A percentile compares a stretch with the other conserved stretches of the same genome.
phyloP scores from a whole-genome alignment of 2,329 filamentous ascomycete genomes.

The Cordyceps javanica region DNA sequence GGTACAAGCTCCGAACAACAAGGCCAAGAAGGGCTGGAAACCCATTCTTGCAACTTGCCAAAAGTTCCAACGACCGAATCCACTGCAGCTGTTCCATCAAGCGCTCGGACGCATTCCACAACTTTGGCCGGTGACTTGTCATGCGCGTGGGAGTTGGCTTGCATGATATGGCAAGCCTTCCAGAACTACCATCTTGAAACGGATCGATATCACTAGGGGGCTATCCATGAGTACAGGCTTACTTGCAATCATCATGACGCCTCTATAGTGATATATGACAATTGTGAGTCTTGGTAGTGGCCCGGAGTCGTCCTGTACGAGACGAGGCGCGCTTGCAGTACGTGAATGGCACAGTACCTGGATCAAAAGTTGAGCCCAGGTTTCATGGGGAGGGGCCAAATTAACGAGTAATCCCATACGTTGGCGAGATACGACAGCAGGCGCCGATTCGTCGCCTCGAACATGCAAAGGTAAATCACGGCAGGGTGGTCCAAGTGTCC shows the following conservation, averaged over 20 bases:
- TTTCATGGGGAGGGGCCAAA: background rate
- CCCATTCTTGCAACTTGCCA: background rate
- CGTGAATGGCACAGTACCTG: background rate
- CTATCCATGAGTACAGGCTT: background rate
- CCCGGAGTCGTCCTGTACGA: background rate
- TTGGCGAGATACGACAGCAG: background rate
- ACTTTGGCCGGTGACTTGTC: background rate
- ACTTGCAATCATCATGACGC: background rate
- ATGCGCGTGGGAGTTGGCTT: background rate
- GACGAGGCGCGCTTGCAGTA: background rate
- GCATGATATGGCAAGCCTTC: background rate
- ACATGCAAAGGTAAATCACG: background rate
- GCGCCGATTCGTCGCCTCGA: conserved; percentile 5
- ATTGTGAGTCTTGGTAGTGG: background rate
- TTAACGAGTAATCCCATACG: background rate
- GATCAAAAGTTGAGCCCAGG: background rate
- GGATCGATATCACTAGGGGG: background rate
- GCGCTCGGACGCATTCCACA: background rate
- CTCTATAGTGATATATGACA: background rate
- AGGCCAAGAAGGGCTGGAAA: background rate
- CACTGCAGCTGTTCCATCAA: conserved; percentile 2
- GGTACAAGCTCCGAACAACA: background rate
- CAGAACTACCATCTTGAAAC: background rate
- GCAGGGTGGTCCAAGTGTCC: background rate
- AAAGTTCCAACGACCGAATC: background rate